These are phyloP conservation scores for Paralagenidium karlingii DNA, from an alignment of 352 stramenopile species.

Conservation along the genomic window DNA sequence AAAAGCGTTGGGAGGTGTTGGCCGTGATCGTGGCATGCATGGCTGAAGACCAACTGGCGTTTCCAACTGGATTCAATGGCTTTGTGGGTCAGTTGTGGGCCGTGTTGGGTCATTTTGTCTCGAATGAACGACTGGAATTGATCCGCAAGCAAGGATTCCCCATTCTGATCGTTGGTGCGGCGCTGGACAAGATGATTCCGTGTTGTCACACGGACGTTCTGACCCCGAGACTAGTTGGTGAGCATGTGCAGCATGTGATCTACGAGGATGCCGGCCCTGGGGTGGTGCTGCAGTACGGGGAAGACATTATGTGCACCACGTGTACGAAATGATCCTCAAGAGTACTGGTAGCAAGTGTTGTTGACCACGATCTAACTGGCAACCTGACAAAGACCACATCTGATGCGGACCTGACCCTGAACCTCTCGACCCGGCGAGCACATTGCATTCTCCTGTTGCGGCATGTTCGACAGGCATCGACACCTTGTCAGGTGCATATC, in stretches of 20 bases:
- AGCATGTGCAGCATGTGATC: slow-evolving; percentile 13
- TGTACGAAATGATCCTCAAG: slow-evolving; percentile 12
- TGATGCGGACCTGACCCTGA: no score
- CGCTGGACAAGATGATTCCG: slow-evolving; percentile 22
- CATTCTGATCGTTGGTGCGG: slow-evolving; percentile 21
- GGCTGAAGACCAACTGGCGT: slow-evolving; percentile 1
- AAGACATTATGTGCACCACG: slow-evolving; percentile 13
- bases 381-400: no score
- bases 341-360: no score
- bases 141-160: slow-evolving; percentile 14
- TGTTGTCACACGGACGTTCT: slow-evolving; percentile 17
- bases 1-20: neutral
- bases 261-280: slow-evolving; percentile 21
- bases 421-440: no score
- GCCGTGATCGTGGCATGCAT: slow-evolving; percentile 2
- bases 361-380: no score
- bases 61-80: slow-evolving; percentile 15
- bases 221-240: slow-evolving; percentile 2
- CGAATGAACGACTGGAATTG: slow-evolving; percentile 16
- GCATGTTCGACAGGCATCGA: no score
- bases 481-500: no score
- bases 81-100: slow-evolving; percentile 28
- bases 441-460: no score
- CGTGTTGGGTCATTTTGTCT: slow-evolving; percentile 24
- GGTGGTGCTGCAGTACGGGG: slow-evolving; percentile 16